phyloP scores from a whole-genome alignment of 305 asterid genomes.

The Fraxinus sp. region DNA sequence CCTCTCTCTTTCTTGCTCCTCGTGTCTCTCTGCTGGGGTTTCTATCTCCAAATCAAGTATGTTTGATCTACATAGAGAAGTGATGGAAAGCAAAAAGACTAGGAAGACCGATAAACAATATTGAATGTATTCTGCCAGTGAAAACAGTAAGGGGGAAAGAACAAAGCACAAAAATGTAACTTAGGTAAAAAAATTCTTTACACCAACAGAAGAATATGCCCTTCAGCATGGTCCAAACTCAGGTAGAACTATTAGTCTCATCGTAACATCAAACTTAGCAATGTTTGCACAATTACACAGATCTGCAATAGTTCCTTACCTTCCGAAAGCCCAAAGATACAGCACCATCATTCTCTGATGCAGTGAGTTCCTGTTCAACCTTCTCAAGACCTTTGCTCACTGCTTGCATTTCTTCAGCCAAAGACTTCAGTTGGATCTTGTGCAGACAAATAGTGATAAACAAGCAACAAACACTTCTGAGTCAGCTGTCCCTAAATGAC shows the following conservation, averaged over 20 bases:
- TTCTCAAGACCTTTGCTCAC: conserved; percentile 97
- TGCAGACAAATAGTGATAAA: conserved; percentile 25
- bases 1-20: neutral
- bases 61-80: neutral
- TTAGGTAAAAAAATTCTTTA: neutral
- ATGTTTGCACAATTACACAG: neutral
- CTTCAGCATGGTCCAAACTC: neutral
- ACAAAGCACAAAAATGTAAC: neutral
- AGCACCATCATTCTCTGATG: conserved; percentile 85
- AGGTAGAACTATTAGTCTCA: neutral
- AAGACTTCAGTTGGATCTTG: conserved; percentile 88
- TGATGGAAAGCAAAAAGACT: neutral
- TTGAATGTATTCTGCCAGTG: neutral
- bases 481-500: neutral
- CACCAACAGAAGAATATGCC: neutral
- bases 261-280: neutral
- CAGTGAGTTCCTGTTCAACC: conserved; percentile 91
- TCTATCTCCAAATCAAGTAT: neutral
- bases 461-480: conserved; percentile 26
- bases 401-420: conserved; percentile 99
- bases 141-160: neutral
- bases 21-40: neutral
- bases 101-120: neutral
- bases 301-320: conserved; percentile 41
- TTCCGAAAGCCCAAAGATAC: conserved; percentile 83